A percentile compares a stretch with the other conserved stretches of the same genome.
phyloP scores from a whole-genome alignment of 495 filamentous ascomycete species.

The Cenococcum geophilum region DNA sequence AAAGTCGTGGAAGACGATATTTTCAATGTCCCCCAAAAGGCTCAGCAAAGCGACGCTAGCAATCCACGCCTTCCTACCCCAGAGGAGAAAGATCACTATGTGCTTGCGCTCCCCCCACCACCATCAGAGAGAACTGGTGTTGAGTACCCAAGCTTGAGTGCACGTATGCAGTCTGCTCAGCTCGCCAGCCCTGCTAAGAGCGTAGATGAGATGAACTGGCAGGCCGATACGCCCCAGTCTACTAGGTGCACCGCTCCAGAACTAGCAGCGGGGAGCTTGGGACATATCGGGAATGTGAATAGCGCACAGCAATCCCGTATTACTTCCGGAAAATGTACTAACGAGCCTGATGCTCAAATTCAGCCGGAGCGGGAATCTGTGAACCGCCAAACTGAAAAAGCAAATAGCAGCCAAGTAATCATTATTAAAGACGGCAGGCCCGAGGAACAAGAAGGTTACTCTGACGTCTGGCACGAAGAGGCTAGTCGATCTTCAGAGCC shows the following conservation, averaged over 20 bases:
- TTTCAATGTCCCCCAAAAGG: slow-evolving; percentile 11
- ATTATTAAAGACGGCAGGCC: slow-evolving; percentile 39
- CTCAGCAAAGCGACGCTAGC: background rate
- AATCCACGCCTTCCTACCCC: slow-evolving; percentile 29
- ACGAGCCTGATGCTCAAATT: slow-evolving; percentile 40
- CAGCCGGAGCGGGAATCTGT: slow-evolving; percentile 48
- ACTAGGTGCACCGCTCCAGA: background rate
- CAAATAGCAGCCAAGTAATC: slow-evolving; percentile 46
- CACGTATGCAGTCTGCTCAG: slow-evolving; percentile 2
- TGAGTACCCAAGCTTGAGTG: slow-evolving; percentile 17
- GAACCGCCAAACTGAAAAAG: slow-evolving; percentile 46
- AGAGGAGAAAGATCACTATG: slow-evolving; percentile 26
- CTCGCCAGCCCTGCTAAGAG: slow-evolving; percentile 33
- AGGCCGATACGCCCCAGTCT: slow-evolving; percentile 29
- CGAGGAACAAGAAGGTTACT: slow-evolving; percentile 21
- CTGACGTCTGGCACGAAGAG: slow-evolving; percentile 44
- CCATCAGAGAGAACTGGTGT: slow-evolving; percentile 5
- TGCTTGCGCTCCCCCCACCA: slow-evolving; percentile 15
- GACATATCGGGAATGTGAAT: background rate
- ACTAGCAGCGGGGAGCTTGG: background rate
- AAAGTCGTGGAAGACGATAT: slow-evolving; percentile 16
- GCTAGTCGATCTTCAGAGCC: slow-evolving; percentile 37
- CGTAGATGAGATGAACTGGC: slow-evolving; percentile 38
- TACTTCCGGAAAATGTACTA: background rate
- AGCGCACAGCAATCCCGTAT: background rate